Base-by-base conservation (phyloP, 805 yeast genomes). In the Torulaspora franciscae region DNA sequence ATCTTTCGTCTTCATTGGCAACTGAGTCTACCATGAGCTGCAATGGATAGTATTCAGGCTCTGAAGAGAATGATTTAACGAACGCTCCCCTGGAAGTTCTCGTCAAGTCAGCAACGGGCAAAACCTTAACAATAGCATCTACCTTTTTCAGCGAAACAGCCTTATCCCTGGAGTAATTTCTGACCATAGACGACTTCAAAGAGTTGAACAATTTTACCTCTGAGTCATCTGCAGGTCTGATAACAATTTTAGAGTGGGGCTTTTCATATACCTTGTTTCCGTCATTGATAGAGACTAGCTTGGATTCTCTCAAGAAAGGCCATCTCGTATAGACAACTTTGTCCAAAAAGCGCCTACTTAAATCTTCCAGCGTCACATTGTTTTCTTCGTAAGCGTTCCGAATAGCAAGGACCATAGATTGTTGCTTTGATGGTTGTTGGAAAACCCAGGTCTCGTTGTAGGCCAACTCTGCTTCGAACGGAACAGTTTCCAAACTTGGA, bases 221-320 rank as follows among this genome's bases (percentile, higher is more conserved):
- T 19, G 73, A 75, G 32, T 68, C 67, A 32, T 73, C 75, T 36
- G 76, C 61, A 0, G 75, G 70, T 42, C 70, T 63, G 0, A 73
- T 58, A 15, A 27, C 56, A 22, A 64, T 54, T 49, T 67, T 74
- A 28, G 33, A 13, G 10, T 63, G 52, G 3, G 62, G 59, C 40
- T 71, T 45, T 2, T 61, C 62, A 55, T 76, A 85, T 36, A 69
- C 71, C 55, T 64, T 66, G 13, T 70, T 64, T 10, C 73, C 76
- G 61, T 85, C 90, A 28, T 73, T 62, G 3, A 91, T 76, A 17
- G 75, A 73, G 9, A 80, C 70, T 32, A 91, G 80, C 57, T 76
- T 79, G 7, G 89, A 83, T 66, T 91, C 97, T 54, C 81, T 75
- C 52, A 93, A 70, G 58, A 79, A 86, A n/a, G 99, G 99, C 91